Base-by-base conservation (phyloP, 768 basidiomycete species). In the Boletellus ananas region DNA sequence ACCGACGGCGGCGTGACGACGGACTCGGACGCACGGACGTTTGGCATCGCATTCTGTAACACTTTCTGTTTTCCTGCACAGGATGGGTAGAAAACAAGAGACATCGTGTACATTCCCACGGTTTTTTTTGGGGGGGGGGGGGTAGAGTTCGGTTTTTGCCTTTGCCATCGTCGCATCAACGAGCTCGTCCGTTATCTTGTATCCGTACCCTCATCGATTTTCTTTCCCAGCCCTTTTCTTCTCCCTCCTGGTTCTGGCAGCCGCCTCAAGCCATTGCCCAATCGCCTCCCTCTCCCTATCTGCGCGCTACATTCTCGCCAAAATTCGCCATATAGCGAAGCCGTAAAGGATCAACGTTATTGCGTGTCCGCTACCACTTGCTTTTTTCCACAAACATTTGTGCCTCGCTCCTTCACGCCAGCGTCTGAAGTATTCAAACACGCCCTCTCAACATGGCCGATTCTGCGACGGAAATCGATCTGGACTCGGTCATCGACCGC, bases 401-500 rank as follows among this genome's bases (percentile, higher is more conserved):
- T 43, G 34, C 50, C 46, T 53, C 54, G 44, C 49, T 41, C 50
- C 23, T 47, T 57, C 52, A 43, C 59, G 34, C 58, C 67, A 43
- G 41, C 50, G 21, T 44, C 50, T 51, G 21, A 57, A 56, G 52
- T 33, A 38, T 37, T 35, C 39, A 54, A 44, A 33, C 52, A 51
- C 58, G 51, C 41, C 57, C 21, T 37, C 35, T 29, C 68, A 62
- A 40, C 49, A 90, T 90, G 88, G 83, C 87, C 65, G 88, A 91
- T 64, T 75, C 84, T 59, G 74, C 81, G 54, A 87, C 87, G 67
- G 95, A 97, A 71, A 95, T 99, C 74, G 95, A 99, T 81, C 83
- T 98, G 55, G 95, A 99, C 79, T 94, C 93, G 71, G 93, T 99
- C 78, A 98, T 99, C 66, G 95, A 97, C 84, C 82, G 94, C 54